Evolutionary conservation across 345 rosid genomes (phyloP), one percentile per base, ranked within the genome.

Genomic region (Acer negundo): DNA sequence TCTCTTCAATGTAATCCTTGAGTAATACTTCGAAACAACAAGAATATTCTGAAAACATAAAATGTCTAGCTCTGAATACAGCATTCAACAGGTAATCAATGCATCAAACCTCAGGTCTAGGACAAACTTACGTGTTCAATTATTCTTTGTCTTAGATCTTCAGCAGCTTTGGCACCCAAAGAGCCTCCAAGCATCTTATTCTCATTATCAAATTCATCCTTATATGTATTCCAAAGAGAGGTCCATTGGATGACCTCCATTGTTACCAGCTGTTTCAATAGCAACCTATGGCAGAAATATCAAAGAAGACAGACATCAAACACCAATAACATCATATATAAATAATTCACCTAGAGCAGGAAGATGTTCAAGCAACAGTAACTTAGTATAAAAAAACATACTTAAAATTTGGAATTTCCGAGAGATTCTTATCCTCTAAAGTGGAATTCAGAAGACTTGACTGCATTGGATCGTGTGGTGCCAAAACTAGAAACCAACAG

Each of bases 201-300:
- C 84, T 94, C 99, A 72, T 84, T 86, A 73, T 93, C 97, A 82
- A 97, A 97, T 80, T 97, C 99, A 72, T 87, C 93, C 80, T 89
- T 84, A 82, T 88, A 94, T 28, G 85, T 77, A 87, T 83, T 88
- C 99, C 98, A 97, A 69, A 97, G 95, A 69, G 95, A 83, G 62
- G 97, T 97, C 99, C 99, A 94, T 66, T 87, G 97, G 78, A 97
- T 87, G 78, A 97, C 98, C 89, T 97, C 99, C 98, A 94, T 91
- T 47, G 98, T 94, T 70, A 97, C 97, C 82, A 97, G 82, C 80
- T 93, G 97, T 78, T 94, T 94, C 81, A 94, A 83, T 58, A 93
- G 89, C 89, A 90, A 72, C 88, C 99, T 93, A 79, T 16, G 47
- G 67, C 46, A 35, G 22, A 78, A 73, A 47, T 4, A 75, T 67